Percentiles rank a stretch among this genome's conserved stretches.
Conservation (phyloP, 345 rosid genomes). For the Acer campestre region DNA sequence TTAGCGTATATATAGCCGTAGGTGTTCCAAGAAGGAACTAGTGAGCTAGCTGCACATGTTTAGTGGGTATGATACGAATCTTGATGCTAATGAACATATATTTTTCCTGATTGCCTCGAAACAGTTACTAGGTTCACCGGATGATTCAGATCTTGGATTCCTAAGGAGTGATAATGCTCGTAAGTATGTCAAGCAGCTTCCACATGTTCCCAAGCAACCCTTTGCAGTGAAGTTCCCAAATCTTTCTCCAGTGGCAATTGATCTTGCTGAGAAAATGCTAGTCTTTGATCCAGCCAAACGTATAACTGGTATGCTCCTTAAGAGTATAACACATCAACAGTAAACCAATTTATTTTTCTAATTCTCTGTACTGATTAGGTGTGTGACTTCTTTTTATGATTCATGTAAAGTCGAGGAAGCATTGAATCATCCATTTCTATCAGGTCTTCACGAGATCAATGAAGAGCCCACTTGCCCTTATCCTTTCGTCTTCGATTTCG, state of each 20-base stretch:
- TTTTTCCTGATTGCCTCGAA: conserved; percentile 12
- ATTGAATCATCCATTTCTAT: conserved; percentile 67
- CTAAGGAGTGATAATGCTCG: conserved; percentile 82
- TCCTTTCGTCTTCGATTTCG: conserved; percentile 76
- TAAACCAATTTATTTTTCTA: not conserved
- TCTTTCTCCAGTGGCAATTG: conserved; percentile 64
- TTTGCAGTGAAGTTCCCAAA: conserved; percentile 66
- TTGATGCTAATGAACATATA: not conserved
- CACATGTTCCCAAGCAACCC: conserved; percentile 65
- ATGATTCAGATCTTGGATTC: conserved; percentile 84
- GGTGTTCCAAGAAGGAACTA: not conserved
- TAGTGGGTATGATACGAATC: not conserved
- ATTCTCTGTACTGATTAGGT: conserved; percentile 14
- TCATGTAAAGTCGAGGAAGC: conserved; percentile 71
- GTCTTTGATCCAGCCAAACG: conserved; percentile 86
- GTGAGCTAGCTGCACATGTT: conserved; percentile 11
- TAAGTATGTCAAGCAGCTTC: conserved; percentile 80
- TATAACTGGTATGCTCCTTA: conserved; percentile 54
- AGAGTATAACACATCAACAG: not conserved
- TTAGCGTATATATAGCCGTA: not conserved
- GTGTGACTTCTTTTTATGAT: not conserved
- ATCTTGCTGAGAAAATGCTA: conserved; percentile 86
- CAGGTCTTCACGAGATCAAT: conserved; percentile 92
- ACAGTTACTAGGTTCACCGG: conserved; percentile 83
- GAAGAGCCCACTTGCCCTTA: conserved; percentile 77